Base-by-base conservation (phyloP, 2,329 filamentous ascomycete genomes). In the Lachnellula hyalina region DNA sequence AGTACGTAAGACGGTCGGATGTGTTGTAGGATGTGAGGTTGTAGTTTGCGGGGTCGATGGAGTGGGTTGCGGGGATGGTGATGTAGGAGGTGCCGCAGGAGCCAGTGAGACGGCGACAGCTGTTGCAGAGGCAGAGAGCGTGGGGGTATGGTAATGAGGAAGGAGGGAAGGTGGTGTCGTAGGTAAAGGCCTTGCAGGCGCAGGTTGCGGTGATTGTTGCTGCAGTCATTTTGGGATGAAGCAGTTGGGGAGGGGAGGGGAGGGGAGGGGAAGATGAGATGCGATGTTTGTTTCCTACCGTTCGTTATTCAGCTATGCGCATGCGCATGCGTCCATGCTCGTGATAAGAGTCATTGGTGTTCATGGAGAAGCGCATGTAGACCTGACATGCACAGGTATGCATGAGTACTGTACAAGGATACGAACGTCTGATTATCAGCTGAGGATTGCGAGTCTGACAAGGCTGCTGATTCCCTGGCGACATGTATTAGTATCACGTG, bases 111-210 rank as follows among this genome's bases (percentile, higher is more conserved):
- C 71, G 70, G 15, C 79, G 74, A 65, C 79, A 83, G 25, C 67
- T 71, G 55, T 67, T 66, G 70, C 80, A 83, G 62, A 82, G 76
- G 65, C 80, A 83, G 58, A 82, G 67, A 49, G 69, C 66, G 5
- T 68, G 64, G 36, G 65, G 63, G 8, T 76, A 53, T 1, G 74
- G 75, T 6, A 76, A 65, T 4, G 58, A 61, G 8, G 64, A 57
- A 1, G 59, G 65, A 1, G 68, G 68, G 12, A 75, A 63, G 4
- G 62, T 63, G 61, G 75, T 65, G 1, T 67, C 62, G 49, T 72
- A 66, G 5, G 49, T 63, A 41, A 72, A 69, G 28, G 52, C 36
- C 48, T 63, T 64, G 63, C 74, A 76, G 23, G 69, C 68, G 66
- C 74, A 77, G 38, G 61, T 57, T 44, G 68, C 63, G 12, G 40